Percentiles rank a stretch among this genome's conserved stretches.
These are phyloP conservation scores for Boletus rufocinnamomeus DNA, from an alignment of 768 basidiomycete genomes.

Conservation along the genomic window DNA sequence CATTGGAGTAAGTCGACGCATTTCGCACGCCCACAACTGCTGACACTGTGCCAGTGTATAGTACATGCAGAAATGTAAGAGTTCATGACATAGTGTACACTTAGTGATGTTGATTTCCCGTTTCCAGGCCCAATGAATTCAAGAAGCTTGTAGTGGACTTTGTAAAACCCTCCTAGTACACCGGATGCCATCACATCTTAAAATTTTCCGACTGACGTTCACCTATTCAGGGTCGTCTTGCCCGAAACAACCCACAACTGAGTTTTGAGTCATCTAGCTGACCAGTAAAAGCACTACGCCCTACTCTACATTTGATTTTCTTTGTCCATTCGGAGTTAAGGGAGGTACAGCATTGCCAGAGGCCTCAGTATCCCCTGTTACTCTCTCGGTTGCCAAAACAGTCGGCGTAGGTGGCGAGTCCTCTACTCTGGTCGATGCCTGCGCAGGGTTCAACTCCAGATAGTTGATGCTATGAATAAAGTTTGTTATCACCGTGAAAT, in stretches of 20 bases:
- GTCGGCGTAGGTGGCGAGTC: no score
- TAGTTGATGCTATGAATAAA: conserved; percentile 23
- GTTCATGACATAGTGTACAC: background rate
- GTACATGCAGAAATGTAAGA: conserved; percentile 80
- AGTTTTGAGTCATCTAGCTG: background rate
- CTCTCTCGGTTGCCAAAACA: conserved; percentile 12
- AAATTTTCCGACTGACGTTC: background rate
- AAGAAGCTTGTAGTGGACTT: conserved; percentile 39
- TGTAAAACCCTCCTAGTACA: conserved; percentile 21
- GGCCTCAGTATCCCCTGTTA: conserved; percentile 7
- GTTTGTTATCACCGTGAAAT: conserved; percentile 5
- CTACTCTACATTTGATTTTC: background rate
- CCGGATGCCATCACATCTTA: background rate
- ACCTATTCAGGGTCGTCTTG: background rate
- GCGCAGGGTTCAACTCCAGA: no score
- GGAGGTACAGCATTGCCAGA: background rate
- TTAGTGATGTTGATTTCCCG: background rate
- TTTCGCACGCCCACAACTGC: background rate
- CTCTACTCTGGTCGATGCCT: no score
- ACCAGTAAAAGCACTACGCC: background rate
- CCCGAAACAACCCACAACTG: background rate
- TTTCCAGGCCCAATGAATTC: conserved; percentile 56
- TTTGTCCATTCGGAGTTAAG: background rate
- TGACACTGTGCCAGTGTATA: conserved; percentile 36
- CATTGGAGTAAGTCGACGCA: no score